Conservation (phyloP, 1,284 basidiomycete genomes). For the Pseudozyma sp. region DNA sequence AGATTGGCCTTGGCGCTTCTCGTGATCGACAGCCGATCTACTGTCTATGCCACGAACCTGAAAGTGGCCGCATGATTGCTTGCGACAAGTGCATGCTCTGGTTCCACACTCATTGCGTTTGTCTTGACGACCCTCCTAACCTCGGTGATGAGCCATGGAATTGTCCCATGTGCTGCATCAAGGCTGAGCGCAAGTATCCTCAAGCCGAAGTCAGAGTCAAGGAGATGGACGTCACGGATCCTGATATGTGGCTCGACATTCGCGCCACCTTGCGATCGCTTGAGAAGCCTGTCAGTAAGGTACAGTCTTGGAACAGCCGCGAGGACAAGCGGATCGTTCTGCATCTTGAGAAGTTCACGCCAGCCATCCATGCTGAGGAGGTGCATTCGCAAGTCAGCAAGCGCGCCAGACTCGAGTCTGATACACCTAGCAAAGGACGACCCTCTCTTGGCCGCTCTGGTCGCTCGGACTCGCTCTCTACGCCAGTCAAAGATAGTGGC, state of each 20-base stretch:
- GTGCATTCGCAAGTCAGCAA: conserved; percentile 42
- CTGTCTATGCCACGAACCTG: conserved; percentile 64
- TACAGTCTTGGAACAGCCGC: conserved; percentile 56
- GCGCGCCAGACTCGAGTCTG: conserved; percentile 40
- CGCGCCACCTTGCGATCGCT: conserved; percentile 63
- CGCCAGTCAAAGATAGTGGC: conserved; percentile 29
- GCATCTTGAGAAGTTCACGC: conserved; percentile 64
- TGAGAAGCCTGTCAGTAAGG: conserved; percentile 59
- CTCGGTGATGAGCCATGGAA: conserved; percentile 59
- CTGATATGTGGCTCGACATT: conserved; percentile 63
- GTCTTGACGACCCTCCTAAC: conserved; percentile 54
- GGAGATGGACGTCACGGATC: conserved; percentile 53
- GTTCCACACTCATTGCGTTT: conserved; percentile 67
- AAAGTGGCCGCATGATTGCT: conserved; percentile 65
- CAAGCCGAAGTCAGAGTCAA: conserved; percentile 65
- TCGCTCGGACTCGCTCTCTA: conserved; percentile 32
- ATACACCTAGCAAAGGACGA: conserved; percentile 36
- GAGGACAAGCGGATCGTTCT: conserved; percentile 59
- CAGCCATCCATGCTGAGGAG: conserved; percentile 57
- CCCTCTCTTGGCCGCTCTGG: conserved; percentile 32
- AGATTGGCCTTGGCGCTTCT: conserved; percentile 51
- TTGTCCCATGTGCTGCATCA: conserved; percentile 68
- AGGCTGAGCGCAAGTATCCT: conserved; percentile 64
- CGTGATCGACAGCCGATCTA: conserved; percentile 54
- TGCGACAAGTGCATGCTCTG: conserved; percentile 68